Percentiles rank a stretch among this genome's conserved stretches.
These are phyloP conservation scores for Stevia rebaudiana DNA, from an alignment of 140 eudicot genomes.

Conservation along the genomic window DNA sequence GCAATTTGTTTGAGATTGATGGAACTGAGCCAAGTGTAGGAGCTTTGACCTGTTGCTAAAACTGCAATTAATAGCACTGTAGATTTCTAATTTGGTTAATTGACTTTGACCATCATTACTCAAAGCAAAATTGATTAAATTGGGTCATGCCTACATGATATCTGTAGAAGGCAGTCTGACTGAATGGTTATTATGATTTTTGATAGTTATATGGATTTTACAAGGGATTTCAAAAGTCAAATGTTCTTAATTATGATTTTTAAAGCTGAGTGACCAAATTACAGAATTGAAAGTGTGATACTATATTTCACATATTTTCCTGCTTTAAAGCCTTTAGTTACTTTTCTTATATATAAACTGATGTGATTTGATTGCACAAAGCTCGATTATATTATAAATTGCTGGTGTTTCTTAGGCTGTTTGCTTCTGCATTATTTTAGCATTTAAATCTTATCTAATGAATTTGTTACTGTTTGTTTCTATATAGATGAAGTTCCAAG, in stretches of 20 bases:
- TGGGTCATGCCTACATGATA: not conserved
- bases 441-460: not conserved
- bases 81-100: not conserved
- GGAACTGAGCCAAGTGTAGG: not conserved
- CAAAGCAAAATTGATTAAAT: not conserved
- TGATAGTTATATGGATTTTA: not conserved
- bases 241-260: not conserved
- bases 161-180: not conserved
- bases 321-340: not conserved
- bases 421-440: not conserved
- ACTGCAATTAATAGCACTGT: not conserved
- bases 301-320: not conserved
- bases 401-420: not conserved
- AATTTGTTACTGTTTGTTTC: not conserved
- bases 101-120: not conserved
- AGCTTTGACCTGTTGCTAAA: not conserved
- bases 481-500: constrained; percentile 60
- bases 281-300: not conserved
- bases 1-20: constrained; percentile 1
- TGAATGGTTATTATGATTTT: not conserved
- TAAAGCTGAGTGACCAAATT: not conserved
- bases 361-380: not conserved
- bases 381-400: not conserved
- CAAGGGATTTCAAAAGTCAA: not conserved
- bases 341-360: not conserved